These are phyloP conservation scores for Fusarium keratoplasticum DNA, from an alignment of 2,329 filamentous ascomycete species.

Conservation along the genomic window DNA sequence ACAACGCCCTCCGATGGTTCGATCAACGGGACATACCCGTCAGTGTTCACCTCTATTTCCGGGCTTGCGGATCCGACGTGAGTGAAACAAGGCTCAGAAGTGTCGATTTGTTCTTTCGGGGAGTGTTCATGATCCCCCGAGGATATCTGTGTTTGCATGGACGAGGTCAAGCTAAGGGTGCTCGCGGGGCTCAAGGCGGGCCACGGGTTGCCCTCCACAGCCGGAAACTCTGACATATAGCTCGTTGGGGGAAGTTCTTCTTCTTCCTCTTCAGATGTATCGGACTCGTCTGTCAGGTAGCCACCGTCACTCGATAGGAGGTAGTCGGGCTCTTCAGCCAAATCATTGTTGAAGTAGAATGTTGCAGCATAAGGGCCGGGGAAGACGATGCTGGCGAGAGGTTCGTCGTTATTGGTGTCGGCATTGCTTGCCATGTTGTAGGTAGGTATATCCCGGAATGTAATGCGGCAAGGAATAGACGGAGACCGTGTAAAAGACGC, in stretches of 20 bases:
- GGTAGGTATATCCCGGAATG: not conserved
- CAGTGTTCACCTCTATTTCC: not conserved
- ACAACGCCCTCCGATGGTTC: not conserved
- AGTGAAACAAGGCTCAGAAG: not conserved
- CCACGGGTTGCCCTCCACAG: not conserved
- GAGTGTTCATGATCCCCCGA: not conserved
- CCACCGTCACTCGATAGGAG: constrained; percentile 5
- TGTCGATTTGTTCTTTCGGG: not conserved
- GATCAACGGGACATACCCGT: not conserved
- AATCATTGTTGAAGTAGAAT: constrained; percentile 21
- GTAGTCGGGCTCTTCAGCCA: constrained; percentile 1
- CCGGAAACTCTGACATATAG: constrained; percentile 1
- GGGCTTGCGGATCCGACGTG: not conserved
- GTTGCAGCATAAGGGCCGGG: not conserved
- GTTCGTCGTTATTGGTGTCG: not conserved
- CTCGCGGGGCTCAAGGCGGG: not conserved
- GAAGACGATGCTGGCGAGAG: constrained; percentile 7
- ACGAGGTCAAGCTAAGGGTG: not conserved
- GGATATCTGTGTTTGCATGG: not conserved
- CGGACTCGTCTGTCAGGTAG: not conserved
- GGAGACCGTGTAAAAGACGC: not conserved
- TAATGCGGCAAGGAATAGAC: not conserved
- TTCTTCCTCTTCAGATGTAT: not conserved
- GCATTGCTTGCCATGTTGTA: constrained; percentile 1
- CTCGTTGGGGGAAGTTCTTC: not conserved